Evolutionary conservation across 192 early-diverging fungal species (phyloP).

Genomic region (Linnemannia hyalina): DNA sequence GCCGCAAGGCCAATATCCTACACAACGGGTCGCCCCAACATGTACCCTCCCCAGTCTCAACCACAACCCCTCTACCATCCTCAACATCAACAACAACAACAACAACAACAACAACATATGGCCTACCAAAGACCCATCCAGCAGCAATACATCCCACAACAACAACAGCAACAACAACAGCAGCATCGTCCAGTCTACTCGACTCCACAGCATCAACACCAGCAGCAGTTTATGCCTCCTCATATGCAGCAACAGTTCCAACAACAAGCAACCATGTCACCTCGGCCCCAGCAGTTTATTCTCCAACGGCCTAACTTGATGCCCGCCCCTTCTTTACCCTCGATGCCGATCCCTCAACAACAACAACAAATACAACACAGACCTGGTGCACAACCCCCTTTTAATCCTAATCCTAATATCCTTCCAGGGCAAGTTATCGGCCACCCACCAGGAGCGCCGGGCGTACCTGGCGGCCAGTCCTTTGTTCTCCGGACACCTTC

Average conservation of each 20-base stretch:
- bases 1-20: constrained; percentile 50
- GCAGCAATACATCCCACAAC: constrained; percentile 28
- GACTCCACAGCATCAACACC: constrained; percentile 28
- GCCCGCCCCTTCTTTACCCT: constrained; percentile 26
- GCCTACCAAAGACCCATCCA: constrained; percentile 35
- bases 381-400: constrained; percentile 10
- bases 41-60: constrained; percentile 46
- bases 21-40: constrained; percentile 37
- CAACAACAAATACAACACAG: constrained; percentile 13
- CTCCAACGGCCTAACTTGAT: constrained; percentile 26
- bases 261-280: constrained; percentile 23
- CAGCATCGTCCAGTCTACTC: constrained; percentile 34
- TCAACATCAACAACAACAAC: constrained; percentile 31
- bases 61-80: constrained; percentile 39
- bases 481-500: constrained; percentile 43
- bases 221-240: constrained; percentile 27
- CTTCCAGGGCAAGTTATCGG: background rate
- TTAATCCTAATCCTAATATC: constrained; percentile 32
- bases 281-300: constrained; percentile 37
- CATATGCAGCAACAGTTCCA: constrained; percentile 29
- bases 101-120: constrained; percentile 19
- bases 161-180: constrained; percentile 28
- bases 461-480: background rate
- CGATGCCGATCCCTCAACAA: constrained; percentile 30
- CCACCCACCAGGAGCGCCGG: background rate